A percentile compares a stretch with the other conserved stretches of the same genome.
These are phyloP conservation scores for Cladophialophora yegresii DNA, from an alignment of 2,329 filamentous ascomycete genomes.

Conservation along the genomic window DNA sequence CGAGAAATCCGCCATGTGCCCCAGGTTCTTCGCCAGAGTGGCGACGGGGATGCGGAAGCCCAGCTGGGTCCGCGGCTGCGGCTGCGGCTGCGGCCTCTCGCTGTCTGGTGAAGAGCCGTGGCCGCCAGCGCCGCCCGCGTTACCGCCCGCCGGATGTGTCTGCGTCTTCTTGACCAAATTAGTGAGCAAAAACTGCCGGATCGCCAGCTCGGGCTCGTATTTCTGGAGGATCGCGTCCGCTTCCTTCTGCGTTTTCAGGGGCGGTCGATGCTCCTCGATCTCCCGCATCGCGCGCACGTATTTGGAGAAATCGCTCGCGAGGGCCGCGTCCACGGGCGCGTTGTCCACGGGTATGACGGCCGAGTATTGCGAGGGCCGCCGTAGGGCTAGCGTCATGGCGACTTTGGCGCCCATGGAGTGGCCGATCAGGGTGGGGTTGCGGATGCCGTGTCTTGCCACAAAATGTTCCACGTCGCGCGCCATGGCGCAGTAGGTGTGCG, in stretches of 20 bases:
- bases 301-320: conserved; percentile 72
- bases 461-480: conserved; percentile 81
- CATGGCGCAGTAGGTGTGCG: conserved; percentile 80
- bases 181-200: conserved; percentile 88
- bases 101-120: conserved; percentile 31
- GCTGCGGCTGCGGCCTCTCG: neutral
- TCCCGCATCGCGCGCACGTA: conserved; percentile 84
- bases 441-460: conserved; percentile 67
- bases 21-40: conserved; percentile 67
- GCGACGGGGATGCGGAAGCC: conserved; percentile 79
- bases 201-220: conserved; percentile 60
- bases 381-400: conserved; percentile 82
- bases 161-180: conserved; percentile 59
- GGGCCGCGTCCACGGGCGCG: conserved; percentile 76
- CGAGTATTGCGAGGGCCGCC: conserved; percentile 65
- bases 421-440: conserved; percentile 75
- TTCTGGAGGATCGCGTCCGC: conserved; percentile 31
- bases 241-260: conserved; percentile 30
- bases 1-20: conserved; percentile 84
- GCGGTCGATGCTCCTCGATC: conserved; percentile 58
- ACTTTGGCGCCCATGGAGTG: conserved; percentile 98
- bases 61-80: conserved; percentile 49
- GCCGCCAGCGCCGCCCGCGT: no score
- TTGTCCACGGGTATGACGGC: conserved; percentile 87
- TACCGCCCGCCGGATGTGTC: no score